Base-by-base conservation (phyloP, 2,329 filamentous ascomycete species). In the Celoporthe dispersa region DNA sequence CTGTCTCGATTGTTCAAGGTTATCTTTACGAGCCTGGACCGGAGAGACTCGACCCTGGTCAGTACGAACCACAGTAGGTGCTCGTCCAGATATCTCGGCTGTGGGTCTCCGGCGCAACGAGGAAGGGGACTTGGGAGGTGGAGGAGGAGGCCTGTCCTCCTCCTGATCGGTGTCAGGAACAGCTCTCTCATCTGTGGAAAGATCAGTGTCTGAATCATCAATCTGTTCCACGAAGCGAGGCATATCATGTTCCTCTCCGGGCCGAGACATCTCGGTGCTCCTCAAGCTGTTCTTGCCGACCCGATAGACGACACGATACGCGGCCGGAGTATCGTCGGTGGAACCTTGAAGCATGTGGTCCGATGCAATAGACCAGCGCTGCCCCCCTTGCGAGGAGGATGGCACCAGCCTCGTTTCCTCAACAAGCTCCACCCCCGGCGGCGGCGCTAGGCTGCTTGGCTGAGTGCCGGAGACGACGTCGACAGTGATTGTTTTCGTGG, bases 401-500 rank as follows among this genome's bases (percentile, higher is more conserved):
- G 77, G 82, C 55, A 78, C 78, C 28, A 72, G 61, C 11, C 74
- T 73, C 3, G 79, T 82, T 70, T 87, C 83, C 72, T 89, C 86
- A 22, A 91, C 79, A 11, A 91, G 80, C 74, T 90, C 87, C 12
- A 89, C 84, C 0, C 88, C 88, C 0, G 87, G 85, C 0, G 88
- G 85, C 1, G 87, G 85, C 1, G 85, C 80, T 1, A 91, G 78
- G 1, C 84, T 81, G 2, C 86, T 81, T 6, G 84, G 81, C 28
- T 84, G 80, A 5, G 84, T 80, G 0, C 87, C 87, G 19, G 84
- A 84, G 51, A 91, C 84, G 51, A 91, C 84, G 67, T 91, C 88
- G 2, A 91, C 88, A 0, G 89, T 90, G 74, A 91, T 88, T 19
- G 84, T 90, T 72, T 90, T 90, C 9, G 85, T 88, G 1, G 86